Percentiles rank a stretch among this genome's conserved stretches.
Conservation (phyloP, 2,329 filamentous ascomycete genomes). For the Ascochyta viciae-villosae region DNA sequence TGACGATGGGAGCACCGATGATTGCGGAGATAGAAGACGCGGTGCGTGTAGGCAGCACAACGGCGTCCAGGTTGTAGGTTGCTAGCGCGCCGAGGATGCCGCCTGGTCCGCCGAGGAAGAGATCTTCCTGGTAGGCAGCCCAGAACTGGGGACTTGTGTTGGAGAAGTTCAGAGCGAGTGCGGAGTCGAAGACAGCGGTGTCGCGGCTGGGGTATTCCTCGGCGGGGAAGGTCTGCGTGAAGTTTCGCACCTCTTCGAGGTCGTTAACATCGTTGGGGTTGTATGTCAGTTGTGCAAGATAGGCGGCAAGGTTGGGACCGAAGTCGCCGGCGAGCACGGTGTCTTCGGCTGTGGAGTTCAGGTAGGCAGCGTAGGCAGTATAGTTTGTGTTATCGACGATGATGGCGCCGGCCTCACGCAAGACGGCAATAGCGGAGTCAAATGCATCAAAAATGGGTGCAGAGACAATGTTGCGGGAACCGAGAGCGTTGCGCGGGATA, state of each 20-base stretch:
- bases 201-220: constrained; percentile 70
- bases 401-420: constrained; percentile 64
- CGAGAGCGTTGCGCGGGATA: constrained; percentile 66
- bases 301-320: constrained; percentile 61
- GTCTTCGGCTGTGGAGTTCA: constrained; percentile 49
- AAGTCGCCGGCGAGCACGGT: constrained; percentile 67
- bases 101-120: constrained; percentile 63
- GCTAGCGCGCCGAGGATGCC: constrained; percentile 67
- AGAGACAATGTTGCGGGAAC: constrained; percentile 37
- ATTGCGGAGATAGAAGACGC: constrained; percentile 60
- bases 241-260: constrained; percentile 61
- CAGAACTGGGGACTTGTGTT: constrained; percentile 66
- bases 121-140: constrained; percentile 61
- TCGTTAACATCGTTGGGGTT: constrained; percentile 65
- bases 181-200: constrained; percentile 63
- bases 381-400: constrained; percentile 68
- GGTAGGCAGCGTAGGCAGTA: constrained; percentile 58
- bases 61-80: constrained; percentile 65
- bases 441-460: constrained; percentile 61
- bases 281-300: constrained; percentile 62
- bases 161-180: constrained; percentile 60
- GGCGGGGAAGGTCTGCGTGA: constrained; percentile 60
- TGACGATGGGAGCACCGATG: constrained; percentile 67
- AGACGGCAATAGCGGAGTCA: constrained; percentile 59
- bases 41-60: constrained; percentile 65